phyloP scores from a whole-genome alignment of 768 basidiomycete species.

The Phaffia australis region DNA sequence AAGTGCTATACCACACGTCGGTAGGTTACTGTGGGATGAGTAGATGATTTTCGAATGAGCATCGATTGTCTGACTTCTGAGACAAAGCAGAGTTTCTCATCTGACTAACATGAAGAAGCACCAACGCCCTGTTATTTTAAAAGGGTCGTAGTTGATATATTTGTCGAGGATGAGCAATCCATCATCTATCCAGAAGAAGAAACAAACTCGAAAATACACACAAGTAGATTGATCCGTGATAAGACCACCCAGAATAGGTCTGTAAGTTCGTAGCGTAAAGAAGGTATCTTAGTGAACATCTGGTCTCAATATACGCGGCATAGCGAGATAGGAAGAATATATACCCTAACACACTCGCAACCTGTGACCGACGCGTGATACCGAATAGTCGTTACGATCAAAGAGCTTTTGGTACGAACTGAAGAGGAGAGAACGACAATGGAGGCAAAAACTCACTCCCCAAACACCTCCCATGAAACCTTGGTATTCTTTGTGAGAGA shows the following conservation, averaged over 20 bases:
- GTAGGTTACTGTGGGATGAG: slow-evolving; percentile 12
- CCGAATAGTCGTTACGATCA: too few species aligned
- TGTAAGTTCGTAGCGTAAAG: background rate
- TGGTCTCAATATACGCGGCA: background rate
- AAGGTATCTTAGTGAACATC: too few species aligned
- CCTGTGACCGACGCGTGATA: background rate
- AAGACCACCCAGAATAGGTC: slow-evolving; percentile 23
- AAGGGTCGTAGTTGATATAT: background rate
- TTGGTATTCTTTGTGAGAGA: slow-evolving; percentile 7
- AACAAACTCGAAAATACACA: background rate
- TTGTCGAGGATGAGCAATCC: background rate
- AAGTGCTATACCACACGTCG: slow-evolving; percentile 14
- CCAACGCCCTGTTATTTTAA: slow-evolving; percentile 6
- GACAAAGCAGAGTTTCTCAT: background rate
- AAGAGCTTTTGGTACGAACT: too few species aligned
- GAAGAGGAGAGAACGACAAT: too few species aligned
- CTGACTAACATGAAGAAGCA: slow-evolving; percentile 19
- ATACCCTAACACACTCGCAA: slow-evolving; percentile 13
- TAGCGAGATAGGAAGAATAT: background rate
- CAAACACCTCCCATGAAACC: slow-evolving; percentile 24
- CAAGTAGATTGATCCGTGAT: slow-evolving; percentile 18
- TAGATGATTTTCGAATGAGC: background rate
- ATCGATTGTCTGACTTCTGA: background rate
- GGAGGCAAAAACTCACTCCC: background rate
- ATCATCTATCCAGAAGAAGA: background rate